Evolutionary conservation across 169 alveolate genomes (phyloP), one percentile per base, ranked within the genome.

Genomic region (Plasmodium gallinaceum): DNA sequence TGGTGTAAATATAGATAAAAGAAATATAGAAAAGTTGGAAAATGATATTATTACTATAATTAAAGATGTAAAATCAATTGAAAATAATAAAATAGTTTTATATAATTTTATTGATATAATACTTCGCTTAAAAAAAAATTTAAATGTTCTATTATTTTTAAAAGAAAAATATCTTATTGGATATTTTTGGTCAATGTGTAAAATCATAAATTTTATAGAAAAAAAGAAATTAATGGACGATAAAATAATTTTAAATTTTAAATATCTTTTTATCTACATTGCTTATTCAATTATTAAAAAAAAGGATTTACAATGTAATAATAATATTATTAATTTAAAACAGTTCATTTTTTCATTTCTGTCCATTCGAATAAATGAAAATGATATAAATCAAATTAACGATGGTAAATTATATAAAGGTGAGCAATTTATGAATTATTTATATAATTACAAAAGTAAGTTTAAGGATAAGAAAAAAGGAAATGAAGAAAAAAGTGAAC

Each of bases 161-260:
- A 78, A 78, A 54, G 64, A 78, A 65, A 78, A 78, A 65, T 69
- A 65, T 45, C 46, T 57, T 54, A 65, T 78, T 39, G 89, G 89
- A 4, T 78, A 64, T 70, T 4, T 78, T 48, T 78, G 89, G 89
- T 39, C 89, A 2, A 42, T 78, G 32, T 24, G 45, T 5, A 78
- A 78, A 65, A 48, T 26, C 18, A 65, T 78, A 48, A 78, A 78
- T 42, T 58, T 20, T 64, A 0, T 65, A 43, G 71, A 78, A 51
- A 18, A 65, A n/a, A 26, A 26, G 1, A 78, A 32, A 51, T 22
- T 64, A 26, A 45, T 78, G 52, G 20, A 43, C 16, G 16, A 39
- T 7, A 22, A 62, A 7, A 24, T 62, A 14, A 70, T 64, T 14
- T 24, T 52, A 26, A 24, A 51, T 51, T 64, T 51, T 43, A 78